These are phyloP conservation scores for Cetradonia linearis DNA, from an alignment of 495 filamentous ascomycete genomes.

Conservation along the genomic window DNA sequence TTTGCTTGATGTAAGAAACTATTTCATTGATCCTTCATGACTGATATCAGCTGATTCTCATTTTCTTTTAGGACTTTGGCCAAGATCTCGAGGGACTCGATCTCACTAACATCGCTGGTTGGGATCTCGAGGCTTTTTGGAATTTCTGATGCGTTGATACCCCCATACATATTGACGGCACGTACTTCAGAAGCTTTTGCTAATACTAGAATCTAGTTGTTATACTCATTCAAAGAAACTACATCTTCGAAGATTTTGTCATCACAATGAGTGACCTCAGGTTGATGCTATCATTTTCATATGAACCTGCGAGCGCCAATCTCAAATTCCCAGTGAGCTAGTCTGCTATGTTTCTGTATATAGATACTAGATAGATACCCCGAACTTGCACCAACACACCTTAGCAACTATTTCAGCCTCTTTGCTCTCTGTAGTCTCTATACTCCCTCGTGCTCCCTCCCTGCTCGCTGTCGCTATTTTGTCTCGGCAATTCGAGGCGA, in stretches of 20 bases:
- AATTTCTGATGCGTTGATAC: slow-evolving; percentile 5
- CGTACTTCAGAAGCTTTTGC: background rate
- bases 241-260: background rate
- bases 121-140: slow-evolving; percentile 15
- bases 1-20: slow-evolving; percentile 5
- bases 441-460: background rate
- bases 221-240: background rate
- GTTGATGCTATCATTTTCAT: background rate
- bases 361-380: background rate
- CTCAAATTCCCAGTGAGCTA: too few relatives aligned
- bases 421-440: background rate
- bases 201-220: background rate
- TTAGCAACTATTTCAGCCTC: background rate
- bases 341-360: too few relatives aligned
- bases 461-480: background rate
- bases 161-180: background rate
- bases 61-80: background rate
- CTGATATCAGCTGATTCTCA: background rate
- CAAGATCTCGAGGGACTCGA: slow-evolving; percentile 8
- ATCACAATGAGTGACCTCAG: too few relatives aligned
- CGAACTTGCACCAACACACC: background rate
- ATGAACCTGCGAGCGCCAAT: too few relatives aligned
- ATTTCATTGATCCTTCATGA: background rate
- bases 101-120: slow-evolving; percentile 10
- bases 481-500: background rate